Percentiles rank a stretch among this genome's conserved stretches.
These are phyloP conservation scores for Neoboletus subvelutipes DNA, from an alignment of 768 basidiomycete species.

Conservation along the genomic window DNA sequence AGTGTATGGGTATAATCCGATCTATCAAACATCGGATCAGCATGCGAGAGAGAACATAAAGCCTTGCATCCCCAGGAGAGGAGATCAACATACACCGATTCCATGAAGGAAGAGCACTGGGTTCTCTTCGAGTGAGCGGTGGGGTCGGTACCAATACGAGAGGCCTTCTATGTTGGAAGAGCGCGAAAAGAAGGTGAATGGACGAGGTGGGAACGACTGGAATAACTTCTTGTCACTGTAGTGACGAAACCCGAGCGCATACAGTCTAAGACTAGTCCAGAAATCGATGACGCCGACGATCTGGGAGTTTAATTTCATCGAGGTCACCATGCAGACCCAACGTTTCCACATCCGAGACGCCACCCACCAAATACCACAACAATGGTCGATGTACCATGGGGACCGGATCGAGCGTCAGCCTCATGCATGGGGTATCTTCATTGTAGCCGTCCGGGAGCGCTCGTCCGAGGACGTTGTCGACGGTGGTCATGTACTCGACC, in stretches of 20 bases:
- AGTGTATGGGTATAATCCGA: constrained; percentile 60
- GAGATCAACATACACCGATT: constrained; percentile 48
- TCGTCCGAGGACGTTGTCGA: constrained; percentile 43
- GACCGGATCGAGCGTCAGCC: constrained; percentile 59
- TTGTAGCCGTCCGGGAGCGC: constrained; percentile 43
- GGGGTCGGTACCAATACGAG: constrained; percentile 51
- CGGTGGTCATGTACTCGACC: constrained; percentile 40
- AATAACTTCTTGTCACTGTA: constrained; percentile 40
- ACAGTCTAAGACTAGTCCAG: constrained; percentile 40
- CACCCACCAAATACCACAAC: constrained; percentile 61
- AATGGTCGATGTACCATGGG: constrained; percentile 54
- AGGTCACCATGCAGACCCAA: neutral
- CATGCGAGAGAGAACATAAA: neutral
- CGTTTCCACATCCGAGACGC: neutral
- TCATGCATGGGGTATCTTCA: constrained; percentile 43
- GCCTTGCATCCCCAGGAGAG: neutral
- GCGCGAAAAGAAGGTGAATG: constrained; percentile 44
- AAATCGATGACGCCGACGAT: constrained; percentile 54
- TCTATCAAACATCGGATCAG: constrained; percentile 35
- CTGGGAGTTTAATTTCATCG: constrained; percentile 30
- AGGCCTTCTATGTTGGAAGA: constrained; percentile 35
- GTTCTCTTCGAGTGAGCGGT: constrained; percentile 44
- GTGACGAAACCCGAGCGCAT: constrained; percentile 52
- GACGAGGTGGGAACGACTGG: constrained; percentile 54
- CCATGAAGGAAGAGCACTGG: constrained; percentile 69